Percentiles rank a stretch among this genome's conserved stretches.
phyloP scores from a whole-genome alignment of 768 basidiomycete species.

The Hericium alpestre region DNA sequence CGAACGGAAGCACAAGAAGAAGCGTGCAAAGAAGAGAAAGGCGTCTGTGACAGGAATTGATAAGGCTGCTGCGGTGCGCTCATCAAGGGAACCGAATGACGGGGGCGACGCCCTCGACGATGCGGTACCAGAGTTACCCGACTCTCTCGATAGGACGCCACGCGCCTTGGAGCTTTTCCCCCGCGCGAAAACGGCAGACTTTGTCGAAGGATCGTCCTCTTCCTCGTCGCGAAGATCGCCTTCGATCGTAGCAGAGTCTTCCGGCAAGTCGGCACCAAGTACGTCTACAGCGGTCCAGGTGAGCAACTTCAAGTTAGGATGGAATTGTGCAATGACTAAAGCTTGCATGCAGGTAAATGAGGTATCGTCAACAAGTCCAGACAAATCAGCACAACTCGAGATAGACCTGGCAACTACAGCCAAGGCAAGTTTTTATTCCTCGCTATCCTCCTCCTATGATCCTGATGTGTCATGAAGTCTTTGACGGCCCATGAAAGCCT shows the following conservation, averaged over 20 bases:
- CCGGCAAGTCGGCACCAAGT: not conserved
- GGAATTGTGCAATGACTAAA: no score
- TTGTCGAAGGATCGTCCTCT: slow-evolving; percentile 1
- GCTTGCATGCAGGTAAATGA: no score
- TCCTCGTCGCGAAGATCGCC: not conserved
- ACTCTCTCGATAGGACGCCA: not conserved
- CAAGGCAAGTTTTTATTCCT: not conserved
- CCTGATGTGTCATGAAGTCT: slow-evolving; percentile 2
- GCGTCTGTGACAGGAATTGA: slow-evolving; percentile 10
- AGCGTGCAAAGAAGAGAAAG: slow-evolving; percentile 19
- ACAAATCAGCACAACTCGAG: not conserved
- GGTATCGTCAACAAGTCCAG: no score
- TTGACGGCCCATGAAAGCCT: slow-evolving; percentile 36
- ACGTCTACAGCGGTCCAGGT: not conserved
- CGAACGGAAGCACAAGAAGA: slow-evolving; percentile 17
- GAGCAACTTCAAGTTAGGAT: no score
- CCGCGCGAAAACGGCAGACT: not conserved
- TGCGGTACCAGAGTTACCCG: no score
- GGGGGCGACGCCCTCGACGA: no score
- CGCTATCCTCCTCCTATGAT: not conserved
- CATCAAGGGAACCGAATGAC: no score
- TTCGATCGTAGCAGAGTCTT: not conserved
- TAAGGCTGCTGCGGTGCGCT: not conserved
- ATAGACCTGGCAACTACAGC: not conserved
- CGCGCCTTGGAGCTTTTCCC: not conserved